A percentile compares a stretch with the other conserved stretches of the same genome.
phyloP scores from a whole-genome alignment of 768 basidiomycete species.

The Obba rivulosa region DNA sequence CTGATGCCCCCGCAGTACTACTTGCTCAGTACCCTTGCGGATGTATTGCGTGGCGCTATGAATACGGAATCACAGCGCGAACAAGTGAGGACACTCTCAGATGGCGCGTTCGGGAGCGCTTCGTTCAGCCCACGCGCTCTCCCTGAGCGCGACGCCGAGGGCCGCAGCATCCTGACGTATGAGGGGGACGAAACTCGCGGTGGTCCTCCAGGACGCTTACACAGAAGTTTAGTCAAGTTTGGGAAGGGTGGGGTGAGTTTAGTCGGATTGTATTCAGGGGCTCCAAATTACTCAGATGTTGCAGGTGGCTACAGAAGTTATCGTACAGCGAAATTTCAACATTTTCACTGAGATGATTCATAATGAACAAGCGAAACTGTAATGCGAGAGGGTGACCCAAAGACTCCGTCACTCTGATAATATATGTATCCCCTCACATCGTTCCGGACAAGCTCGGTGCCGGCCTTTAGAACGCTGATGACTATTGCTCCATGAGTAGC shows the following conservation, averaged over 20 bases:
- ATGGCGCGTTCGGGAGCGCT: slow-evolving; percentile 55
- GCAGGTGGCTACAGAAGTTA: slow-evolving; percentile 47
- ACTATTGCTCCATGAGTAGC: too few species aligned
- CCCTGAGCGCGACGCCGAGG: slow-evolving; percentile 35
- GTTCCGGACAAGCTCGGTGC: too few species aligned
- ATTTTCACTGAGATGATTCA: slow-evolving; percentile 45
- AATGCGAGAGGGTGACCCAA: slow-evolving; percentile 4
- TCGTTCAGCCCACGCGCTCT: slow-evolving; percentile 48
- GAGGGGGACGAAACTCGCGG: slow-evolving; percentile 69
- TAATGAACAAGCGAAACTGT: slow-evolving; percentile 24
- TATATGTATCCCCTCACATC: too few species aligned
- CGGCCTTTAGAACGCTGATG: too few species aligned
- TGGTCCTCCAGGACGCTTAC: slow-evolving; percentile 51
- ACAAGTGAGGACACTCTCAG: slow-evolving; percentile 41
- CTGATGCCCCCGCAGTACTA: slow-evolving; percentile 78
- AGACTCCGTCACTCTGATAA: too few species aligned
- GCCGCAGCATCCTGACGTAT: slow-evolving; percentile 48
- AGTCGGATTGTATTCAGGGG: background rate
- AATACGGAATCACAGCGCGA: slow-evolving; percentile 43
- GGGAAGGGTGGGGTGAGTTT: slow-evolving; percentile 46
- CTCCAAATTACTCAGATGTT: background rate
- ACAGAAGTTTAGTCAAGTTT: slow-evolving; percentile 49
- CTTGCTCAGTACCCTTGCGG: slow-evolving; percentile 55
- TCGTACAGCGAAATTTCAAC: slow-evolving; percentile 59
- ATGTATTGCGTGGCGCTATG: slow-evolving; percentile 38